Evolutionary conservation across 2,329 filamentous ascomycete genomes (phyloP).

Genomic region (Hirsutella rhossiliensis): DNA sequence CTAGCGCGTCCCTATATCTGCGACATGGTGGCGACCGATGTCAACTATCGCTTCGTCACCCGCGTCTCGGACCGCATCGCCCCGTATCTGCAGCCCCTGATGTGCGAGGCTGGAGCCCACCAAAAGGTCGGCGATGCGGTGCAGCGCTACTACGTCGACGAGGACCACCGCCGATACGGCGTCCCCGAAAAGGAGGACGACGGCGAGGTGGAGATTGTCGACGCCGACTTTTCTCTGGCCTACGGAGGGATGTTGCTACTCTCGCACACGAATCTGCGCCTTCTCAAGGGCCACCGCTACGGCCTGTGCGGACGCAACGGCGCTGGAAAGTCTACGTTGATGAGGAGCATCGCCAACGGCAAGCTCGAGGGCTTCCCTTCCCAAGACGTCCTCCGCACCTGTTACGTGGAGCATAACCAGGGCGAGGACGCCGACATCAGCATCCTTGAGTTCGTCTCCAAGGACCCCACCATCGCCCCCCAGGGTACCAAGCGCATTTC

Average conservation of each 20-base stretch:
- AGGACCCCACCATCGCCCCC: conserved; percentile 74
- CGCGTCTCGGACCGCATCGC: conserved; percentile 58
- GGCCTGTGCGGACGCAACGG: conserved; percentile 95
- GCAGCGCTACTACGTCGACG: conserved; percentile 66
- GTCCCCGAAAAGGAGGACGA: conserved; percentile 78
- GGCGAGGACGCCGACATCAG: conserved; percentile 94
- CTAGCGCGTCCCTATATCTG: conserved; percentile 62
- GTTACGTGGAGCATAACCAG: conserved; percentile 98
- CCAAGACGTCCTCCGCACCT: conserved; percentile 84
- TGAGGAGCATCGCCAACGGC: conserved; percentile 89
- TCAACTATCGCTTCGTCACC: conserved; percentile 67
- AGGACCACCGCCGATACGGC: conserved; percentile 81
- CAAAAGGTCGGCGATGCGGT: conserved; percentile 59
- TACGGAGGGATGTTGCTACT: conserved; percentile 96
- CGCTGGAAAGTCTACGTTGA: conserved; percentile 96
- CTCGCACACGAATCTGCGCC: conserved; percentile 86
- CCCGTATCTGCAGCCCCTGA: conserved; percentile 64
- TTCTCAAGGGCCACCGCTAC: conserved; percentile 94
- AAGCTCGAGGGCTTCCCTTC: conserved; percentile 96
- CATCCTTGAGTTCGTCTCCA: conserved; percentile 84
- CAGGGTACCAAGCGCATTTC: conserved; percentile 74
- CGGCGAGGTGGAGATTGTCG: conserved; percentile 91
- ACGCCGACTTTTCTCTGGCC: conserved; percentile 91
- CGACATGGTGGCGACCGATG: conserved; percentile 76
- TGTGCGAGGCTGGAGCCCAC: conserved; percentile 46